A percentile compares a stretch with the other conserved stretches of the same genome.
These are phyloP conservation scores for Xylaria grammica DNA, from an alignment of 495 filamentous ascomycete species.

Conservation along the genomic window DNA sequence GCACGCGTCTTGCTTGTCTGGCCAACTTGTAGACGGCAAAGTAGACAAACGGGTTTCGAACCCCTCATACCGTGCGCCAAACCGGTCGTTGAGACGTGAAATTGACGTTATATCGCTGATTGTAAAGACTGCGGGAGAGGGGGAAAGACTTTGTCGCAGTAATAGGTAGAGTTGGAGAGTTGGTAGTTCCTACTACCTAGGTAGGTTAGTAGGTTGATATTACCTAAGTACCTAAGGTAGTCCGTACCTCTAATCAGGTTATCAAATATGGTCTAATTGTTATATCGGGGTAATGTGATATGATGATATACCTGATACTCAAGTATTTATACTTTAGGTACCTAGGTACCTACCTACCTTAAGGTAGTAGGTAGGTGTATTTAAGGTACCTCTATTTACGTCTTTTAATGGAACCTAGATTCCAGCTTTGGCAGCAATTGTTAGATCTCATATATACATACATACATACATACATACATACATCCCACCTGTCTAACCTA, in stretches of 20 bases:
- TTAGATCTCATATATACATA: too few species aligned
- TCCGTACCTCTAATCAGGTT: background rate
- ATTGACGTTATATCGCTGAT: background rate
- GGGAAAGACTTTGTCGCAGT: too few species aligned
- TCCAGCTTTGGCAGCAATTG: too few species aligned
- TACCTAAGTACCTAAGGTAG: too few species aligned
- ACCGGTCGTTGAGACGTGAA: background rate
- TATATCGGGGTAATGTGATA: background rate
- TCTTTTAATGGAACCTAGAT: too few species aligned
- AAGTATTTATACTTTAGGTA: background rate
- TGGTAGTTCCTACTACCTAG: too few species aligned
- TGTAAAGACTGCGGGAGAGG: too few species aligned
- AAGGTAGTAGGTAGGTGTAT: background rate
- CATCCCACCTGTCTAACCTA: conserved; percentile 4
- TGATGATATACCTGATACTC: too few species aligned
- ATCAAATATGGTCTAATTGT: background rate
- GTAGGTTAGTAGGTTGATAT: background rate
- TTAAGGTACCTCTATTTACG: too few species aligned
- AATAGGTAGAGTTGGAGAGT: too few species aligned
- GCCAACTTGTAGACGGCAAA: conserved; percentile 35
- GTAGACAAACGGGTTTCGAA: conserved; percentile 30
- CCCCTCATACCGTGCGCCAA: conserved; percentile 28
- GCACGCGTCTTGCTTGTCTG: conserved; percentile 38
- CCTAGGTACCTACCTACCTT: background rate
- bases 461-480: background rate